Base-by-base conservation (phyloP, 495 filamentous ascomycete genomes). In the Terfezia claveryi region DNA sequence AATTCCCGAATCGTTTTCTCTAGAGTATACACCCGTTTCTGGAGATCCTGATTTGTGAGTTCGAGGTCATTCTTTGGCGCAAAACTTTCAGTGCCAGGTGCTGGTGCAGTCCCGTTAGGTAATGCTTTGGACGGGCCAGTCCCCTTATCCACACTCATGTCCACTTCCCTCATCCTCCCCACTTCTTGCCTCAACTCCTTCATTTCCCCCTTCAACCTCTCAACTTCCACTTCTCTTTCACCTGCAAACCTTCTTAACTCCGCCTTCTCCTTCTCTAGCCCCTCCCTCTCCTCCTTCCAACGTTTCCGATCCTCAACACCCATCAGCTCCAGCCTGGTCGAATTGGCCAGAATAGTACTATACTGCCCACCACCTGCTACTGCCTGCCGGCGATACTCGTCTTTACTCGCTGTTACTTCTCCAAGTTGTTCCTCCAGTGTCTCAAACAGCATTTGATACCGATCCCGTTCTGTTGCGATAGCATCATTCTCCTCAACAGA, bases 131-230 rank as follows among this genome's bases (percentile, higher is more conserved):
- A 32, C 7, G 27, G 27, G 27, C 4, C 2, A 32, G 7, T 32
- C 7, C 27, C 27, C 27, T 32, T 4, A 32, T 7, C 27, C 27
- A 32, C 27, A 5, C 27, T 32, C 27, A 32, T 32, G 27, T 32
- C 27, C 41, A 56, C 6, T 17, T 55, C 55, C 23, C 58, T 41
- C 23, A 64, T 44, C 23, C 59, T 49, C 41, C 56, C 58, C 36
- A 64, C 61, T 38, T 62, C 62, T 16, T 50, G 54, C 36, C 62
- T 50, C 14, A 64, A 62, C 10, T 36, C 51, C 37, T 65, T 59
- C 37, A 65, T 62, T 10, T 53, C 58, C 16, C 52, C 36, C 51
- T 62, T 65, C 12, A 62, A 41, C 14, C 10, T 54, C 12, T 57
- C 52, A 38, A 62, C 64, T 20, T 54, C 54, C 10, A 36, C 44